phyloP scores from a whole-genome alignment of 129 eudicot species.

The Artemisia argyi region DNA sequence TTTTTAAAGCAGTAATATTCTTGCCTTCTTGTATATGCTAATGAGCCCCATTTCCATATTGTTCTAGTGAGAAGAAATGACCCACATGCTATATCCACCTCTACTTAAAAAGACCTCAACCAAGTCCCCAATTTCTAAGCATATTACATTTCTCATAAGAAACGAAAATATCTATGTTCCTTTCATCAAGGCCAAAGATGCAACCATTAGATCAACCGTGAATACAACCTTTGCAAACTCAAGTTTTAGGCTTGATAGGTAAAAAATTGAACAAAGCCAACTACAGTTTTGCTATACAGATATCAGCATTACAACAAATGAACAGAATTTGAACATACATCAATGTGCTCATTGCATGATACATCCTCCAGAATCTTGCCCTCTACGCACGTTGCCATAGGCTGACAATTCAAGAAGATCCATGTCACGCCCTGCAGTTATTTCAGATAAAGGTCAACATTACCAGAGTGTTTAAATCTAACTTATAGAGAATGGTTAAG shows the following conservation, averaged over 20 bases:
- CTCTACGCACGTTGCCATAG: conserved; percentile 78
- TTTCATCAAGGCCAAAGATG: not conserved
- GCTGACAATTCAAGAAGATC: conserved; percentile 85
- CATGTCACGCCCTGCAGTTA: conserved; percentile 75
- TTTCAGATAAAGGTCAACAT: not conserved
- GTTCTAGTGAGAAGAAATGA: not conserved
- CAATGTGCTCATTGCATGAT: conserved; percentile 53
- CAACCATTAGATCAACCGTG: not conserved
- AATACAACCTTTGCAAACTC: not conserved
- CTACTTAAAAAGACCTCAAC: not conserved
- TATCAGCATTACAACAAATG: conserved; percentile 7
- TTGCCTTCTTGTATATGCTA: not conserved
- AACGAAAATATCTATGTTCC: not conserved
- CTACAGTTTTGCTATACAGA: conserved; percentile 17
- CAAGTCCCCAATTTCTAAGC: not conserved
- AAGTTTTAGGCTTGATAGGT: conserved; percentile 22
- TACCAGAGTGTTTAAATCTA: not conserved
- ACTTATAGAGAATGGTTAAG: not conserved
- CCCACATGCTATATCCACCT: conserved; percentile 1
- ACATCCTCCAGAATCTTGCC: conserved; percentile 78
- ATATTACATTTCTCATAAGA: conserved; percentile 4
- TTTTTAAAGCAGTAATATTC: not conserved
- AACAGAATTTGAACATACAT: conserved; percentile 8
- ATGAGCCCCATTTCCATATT: not conserved
- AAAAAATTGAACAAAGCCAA: conserved; percentile 7